Conservation (phyloP, 768 basidiomycete genomes). For the Collybiopsis luxurians region DNA sequence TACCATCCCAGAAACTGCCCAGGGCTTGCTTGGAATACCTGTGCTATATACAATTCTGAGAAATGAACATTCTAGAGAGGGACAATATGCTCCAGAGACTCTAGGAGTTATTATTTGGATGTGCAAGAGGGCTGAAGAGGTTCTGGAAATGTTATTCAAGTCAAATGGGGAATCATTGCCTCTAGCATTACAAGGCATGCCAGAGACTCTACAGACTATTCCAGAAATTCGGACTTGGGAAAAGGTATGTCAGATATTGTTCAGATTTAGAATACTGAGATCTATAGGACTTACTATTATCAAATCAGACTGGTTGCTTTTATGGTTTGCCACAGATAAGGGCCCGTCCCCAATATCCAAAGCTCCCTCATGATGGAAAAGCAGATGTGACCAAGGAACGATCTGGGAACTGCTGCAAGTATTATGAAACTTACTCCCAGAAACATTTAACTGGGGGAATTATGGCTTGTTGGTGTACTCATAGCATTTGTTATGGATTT, state of each 20-base stretch:
- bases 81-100: background rate
- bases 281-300: too few species aligned
- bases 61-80: background rate
- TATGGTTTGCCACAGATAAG: conserved; percentile 29
- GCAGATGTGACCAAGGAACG: conserved; percentile 10
- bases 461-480: conserved; percentile 9
- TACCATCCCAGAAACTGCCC: background rate
- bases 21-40: background rate
- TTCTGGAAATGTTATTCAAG: background rate
- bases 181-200: too few species aligned
- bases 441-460: conserved; percentile 4
- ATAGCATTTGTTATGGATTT: conserved; percentile 17
- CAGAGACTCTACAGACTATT: too few species aligned
- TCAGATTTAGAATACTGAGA: background rate
- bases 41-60: background rate
- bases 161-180: background rate
- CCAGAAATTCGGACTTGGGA: background rate
- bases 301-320: conserved; percentile 24
- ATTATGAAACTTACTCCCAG: conserved; percentile 13
- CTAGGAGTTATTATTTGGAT: background rate
- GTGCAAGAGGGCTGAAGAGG: background rate
- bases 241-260: conserved; percentile 4
- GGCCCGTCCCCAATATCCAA: conserved; percentile 23
- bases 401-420: conserved; percentile 14
- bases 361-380: conserved; percentile 19